A percentile compares a stretch with the other conserved stretches of the same genome.
These are phyloP conservation scores for Vachellia pachyceras DNA, from an alignment of 306 rosid genomes.

Conservation along the genomic window DNA sequence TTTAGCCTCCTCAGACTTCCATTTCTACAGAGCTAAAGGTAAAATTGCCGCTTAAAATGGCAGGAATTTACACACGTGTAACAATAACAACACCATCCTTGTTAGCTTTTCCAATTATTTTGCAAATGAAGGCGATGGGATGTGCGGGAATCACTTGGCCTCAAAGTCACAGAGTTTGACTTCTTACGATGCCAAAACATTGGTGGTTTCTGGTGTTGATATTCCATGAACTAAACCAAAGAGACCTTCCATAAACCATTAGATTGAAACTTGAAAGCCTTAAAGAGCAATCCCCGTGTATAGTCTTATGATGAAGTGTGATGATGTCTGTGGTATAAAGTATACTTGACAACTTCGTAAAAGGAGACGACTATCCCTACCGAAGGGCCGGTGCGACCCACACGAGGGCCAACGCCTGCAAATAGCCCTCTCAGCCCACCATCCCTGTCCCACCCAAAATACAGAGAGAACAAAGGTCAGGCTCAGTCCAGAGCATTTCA, in stretches of 20 bases:
- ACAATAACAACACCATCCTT: not conserved
- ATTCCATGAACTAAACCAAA: conserved; percentile 11
- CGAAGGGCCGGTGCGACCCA: conserved; percentile 89
- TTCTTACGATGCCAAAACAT: conserved; percentile 41
- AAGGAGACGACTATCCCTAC: conserved; percentile 93
- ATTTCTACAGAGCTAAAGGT: not conserved
- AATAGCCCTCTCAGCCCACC: conserved; percentile 84
- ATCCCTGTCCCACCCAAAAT: conserved; percentile 64
- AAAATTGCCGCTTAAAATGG: not conserved
- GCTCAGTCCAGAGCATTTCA: conserved; percentile 32
- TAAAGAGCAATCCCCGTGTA: conserved; percentile 16
- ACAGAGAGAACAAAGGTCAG: conserved; percentile 29
- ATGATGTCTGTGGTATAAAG: conserved; percentile 53
- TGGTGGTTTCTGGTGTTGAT: not conserved
- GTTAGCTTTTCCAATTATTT: not conserved
- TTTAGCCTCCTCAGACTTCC: not conserved
- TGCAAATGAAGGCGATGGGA: conserved; percentile 16
- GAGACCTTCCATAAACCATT: conserved; percentile 13
- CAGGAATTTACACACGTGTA: not conserved
- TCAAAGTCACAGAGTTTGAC: conserved; percentile 1
- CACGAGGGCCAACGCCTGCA: conserved; percentile 84
- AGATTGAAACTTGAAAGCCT: not conserved
- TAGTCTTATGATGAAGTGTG: conserved; percentile 40
- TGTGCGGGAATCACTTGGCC: conserved; percentile 6
- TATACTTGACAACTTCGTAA: conserved; percentile 86